These are phyloP conservation scores for Phalaenopsis hybrid DNA, from an alignment of 116 monocot species.

Conservation along the genomic window DNA sequence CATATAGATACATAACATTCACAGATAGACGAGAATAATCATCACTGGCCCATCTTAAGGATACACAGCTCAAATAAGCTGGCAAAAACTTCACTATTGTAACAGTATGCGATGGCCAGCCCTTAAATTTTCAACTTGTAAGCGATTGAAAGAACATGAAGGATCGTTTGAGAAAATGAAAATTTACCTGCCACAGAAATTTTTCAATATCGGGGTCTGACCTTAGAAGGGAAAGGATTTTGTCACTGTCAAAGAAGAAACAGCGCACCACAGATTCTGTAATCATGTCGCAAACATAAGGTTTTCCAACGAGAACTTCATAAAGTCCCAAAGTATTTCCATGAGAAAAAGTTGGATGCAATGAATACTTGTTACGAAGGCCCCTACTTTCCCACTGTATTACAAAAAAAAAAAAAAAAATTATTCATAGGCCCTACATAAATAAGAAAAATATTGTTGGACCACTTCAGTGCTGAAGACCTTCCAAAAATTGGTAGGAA, in stretches of 20 bases:
- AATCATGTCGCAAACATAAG: constrained; percentile 86
- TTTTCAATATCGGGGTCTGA: constrained; percentile 60
- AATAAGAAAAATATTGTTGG: not conserved
- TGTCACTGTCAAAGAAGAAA: constrained; percentile 90
- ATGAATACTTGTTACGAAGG: constrained; percentile 49
- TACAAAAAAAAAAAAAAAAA: constrained; percentile 4
- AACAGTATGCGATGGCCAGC: not conserved
- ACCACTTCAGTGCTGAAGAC: not conserved
- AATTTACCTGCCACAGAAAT: constrained; percentile 90
- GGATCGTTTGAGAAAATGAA: not conserved
- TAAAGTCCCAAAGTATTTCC: constrained; percentile 89
- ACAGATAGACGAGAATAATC: not conserved
- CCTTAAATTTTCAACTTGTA: not conserved
- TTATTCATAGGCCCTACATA: not conserved
- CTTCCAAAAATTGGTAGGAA: not conserved
- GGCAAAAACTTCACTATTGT: not conserved
- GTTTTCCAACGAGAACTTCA: constrained; percentile 87
- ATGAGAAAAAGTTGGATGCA: constrained; percentile 88
- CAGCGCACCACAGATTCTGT: constrained; percentile 85
- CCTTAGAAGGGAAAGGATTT: constrained; percentile 47
- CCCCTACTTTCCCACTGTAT: constrained; percentile 71
- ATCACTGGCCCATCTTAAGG: not conserved
- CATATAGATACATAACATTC: not conserved
- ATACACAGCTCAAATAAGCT: not conserved
- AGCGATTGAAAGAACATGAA: not conserved